These are phyloP conservation scores for Gillenia trifoliata DNA, from an alignment of 306 rosid genomes.

Conservation along the genomic window DNA sequence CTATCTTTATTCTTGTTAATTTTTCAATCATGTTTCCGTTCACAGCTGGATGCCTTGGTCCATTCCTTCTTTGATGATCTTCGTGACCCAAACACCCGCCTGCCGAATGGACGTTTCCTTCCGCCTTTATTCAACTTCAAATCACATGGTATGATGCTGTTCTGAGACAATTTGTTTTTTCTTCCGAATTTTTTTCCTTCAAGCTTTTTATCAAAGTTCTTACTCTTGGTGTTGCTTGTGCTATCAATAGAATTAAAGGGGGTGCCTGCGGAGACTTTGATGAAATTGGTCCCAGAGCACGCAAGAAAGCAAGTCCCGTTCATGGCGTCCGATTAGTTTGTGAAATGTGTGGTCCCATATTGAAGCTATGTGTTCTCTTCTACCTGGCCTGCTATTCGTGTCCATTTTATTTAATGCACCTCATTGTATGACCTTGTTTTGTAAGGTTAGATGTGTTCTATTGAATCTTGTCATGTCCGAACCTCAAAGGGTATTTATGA, in stretches of 20 bases:
- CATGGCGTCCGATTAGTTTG: constrained; percentile 57
- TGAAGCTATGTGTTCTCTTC: constrained; percentile 28
- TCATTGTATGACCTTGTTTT: constrained; percentile 39
- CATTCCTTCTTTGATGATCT: constrained; percentile 97
- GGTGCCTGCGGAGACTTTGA: constrained; percentile 62
- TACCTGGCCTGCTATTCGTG: constrained; percentile 25
- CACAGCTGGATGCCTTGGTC: constrained; percentile 84
- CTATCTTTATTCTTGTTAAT: background rate
- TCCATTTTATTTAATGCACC: constrained; percentile 9
- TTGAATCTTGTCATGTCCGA: constrained; percentile 32
- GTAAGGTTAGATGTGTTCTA: constrained; percentile 55
- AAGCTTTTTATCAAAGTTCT: background rate
- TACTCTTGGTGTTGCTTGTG: constrained; percentile 9
- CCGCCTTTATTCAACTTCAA: constrained; percentile 93
- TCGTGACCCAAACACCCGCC: constrained; percentile 72
- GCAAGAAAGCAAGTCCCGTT: constrained; percentile 86
- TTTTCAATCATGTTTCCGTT: background rate
- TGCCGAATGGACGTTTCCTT: constrained; percentile 93
- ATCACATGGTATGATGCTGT: constrained; percentile 60
- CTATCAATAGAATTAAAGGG: constrained; percentile 73
- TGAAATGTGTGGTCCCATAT: constrained; percentile 39
- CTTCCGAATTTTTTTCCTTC: background rate
- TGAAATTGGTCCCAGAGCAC: constrained; percentile 90
- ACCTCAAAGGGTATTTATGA: constrained; percentile 47
- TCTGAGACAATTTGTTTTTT: background rate